Conservation (phyloP, 257 asterid species). For the Solanum chaucha region DNA sequence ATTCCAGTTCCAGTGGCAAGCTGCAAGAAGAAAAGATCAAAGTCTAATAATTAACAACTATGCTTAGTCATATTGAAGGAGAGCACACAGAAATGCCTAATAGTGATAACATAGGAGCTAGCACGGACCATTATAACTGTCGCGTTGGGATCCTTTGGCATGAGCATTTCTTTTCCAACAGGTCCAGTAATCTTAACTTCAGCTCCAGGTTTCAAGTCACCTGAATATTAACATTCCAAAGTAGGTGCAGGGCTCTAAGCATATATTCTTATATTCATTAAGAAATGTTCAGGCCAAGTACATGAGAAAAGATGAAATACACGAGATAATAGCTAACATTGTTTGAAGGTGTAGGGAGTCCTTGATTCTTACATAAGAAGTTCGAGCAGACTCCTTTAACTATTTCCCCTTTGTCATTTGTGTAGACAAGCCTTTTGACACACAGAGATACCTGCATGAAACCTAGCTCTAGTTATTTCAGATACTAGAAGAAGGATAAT, state of each 20-base stretch:
- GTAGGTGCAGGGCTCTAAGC: background rate
- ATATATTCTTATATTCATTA: background rate
- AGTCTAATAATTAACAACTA: background rate
- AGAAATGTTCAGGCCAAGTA: background rate
- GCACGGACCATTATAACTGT: conserved; percentile 54
- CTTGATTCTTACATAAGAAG: conserved; percentile 64
- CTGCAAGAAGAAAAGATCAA: conserved; percentile 13
- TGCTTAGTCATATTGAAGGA: background rate
- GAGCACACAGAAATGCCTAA: background rate
- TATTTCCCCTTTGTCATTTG: conserved; percentile 64
- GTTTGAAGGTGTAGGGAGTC: background rate
- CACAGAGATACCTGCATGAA: conserved; percentile 64
- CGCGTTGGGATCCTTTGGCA: conserved; percentile 95
- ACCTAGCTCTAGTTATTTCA: background rate
- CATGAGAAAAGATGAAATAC: background rate
- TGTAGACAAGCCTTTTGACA: conserved; percentile 84
- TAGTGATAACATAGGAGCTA: background rate
- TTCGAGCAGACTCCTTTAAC: conserved; percentile 94
- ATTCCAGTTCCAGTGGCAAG: conserved; percentile 91
- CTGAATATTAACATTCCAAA: conserved; percentile 23
- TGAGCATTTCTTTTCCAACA: conserved; percentile 93
- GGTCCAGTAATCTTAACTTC: conserved; percentile 90
- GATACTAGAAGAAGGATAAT: background rate
- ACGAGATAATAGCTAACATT: background rate
- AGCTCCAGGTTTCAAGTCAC: conserved; percentile 80